Percentiles rank a stretch among this genome's conserved stretches.
These are phyloP conservation scores for Pulveroboletus sp. DNA, from an alignment of 768 basidiomycete genomes.

Conservation along the genomic window DNA sequence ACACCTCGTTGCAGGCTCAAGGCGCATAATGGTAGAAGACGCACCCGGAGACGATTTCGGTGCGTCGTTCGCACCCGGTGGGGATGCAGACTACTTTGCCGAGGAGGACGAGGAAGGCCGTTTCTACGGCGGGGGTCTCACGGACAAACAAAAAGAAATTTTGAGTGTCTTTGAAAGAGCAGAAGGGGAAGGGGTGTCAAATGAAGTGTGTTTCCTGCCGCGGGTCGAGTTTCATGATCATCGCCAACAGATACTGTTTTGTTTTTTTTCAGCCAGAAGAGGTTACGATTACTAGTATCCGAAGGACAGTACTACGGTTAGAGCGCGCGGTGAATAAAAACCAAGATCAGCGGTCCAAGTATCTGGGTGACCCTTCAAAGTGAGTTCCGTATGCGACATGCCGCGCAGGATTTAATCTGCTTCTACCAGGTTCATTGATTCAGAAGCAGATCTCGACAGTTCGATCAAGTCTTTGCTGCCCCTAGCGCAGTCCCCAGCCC, in stretches of 20 bases:
- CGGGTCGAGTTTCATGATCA: neutral
- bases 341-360: constrained; percentile 94
- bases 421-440: constrained; percentile 85
- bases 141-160: constrained; percentile 90
- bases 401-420: constrained; percentile 1
- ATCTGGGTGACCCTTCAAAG: constrained; percentile 89
- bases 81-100: constrained; percentile 83
- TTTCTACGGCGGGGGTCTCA: constrained; percentile 92
- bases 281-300: constrained; percentile 64
- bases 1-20: constrained; percentile 26
- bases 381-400: constrained; percentile 29
- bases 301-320: constrained; percentile 71
- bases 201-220: constrained; percentile 51
- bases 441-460: constrained; percentile 89
- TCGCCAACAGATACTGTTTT: neutral
- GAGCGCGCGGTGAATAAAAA: constrained; percentile 93
- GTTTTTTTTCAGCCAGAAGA: constrained; percentile 48
- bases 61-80: constrained; percentile 71
- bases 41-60: constrained; percentile 30
- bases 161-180: constrained; percentile 88
- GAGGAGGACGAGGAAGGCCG: constrained; percentile 92
- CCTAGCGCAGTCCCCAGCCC: constrained; percentile 73
- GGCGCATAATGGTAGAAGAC: constrained; percentile 58
- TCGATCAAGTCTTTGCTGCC: constrained; percentile 86
- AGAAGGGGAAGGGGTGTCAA: constrained; percentile 55